A percentile compares a stretch with the other conserved stretches of the same genome.
Evolutionary conservation across 1,284 basidiomycete genomes (phyloP).

Genomic region (Ceratorhiza oryzae-sativae): DNA sequence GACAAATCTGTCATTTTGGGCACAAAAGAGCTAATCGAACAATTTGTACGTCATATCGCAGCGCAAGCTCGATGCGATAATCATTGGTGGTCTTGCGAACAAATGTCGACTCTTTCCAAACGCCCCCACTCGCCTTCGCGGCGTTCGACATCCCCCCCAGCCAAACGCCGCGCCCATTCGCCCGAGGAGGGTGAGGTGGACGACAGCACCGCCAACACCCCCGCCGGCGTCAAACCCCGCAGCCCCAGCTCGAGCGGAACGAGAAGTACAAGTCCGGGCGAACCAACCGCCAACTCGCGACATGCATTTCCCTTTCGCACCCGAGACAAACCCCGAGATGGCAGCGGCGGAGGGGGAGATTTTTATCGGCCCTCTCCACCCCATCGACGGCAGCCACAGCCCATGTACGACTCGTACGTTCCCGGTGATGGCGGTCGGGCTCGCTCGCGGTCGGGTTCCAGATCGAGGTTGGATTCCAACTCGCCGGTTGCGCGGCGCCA

Average conservation of each 20-base stretch:
- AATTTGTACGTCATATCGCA: too few species aligned
- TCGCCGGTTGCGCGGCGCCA: constrained; percentile 1
- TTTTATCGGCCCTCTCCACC: constrained; percentile 4
- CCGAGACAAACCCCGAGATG: neutral
- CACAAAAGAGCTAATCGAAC: neutral
- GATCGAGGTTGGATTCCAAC: neutral
- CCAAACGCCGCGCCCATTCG: constrained; percentile 65
- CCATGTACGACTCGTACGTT: neutral
- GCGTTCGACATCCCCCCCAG: constrained; percentile 53
- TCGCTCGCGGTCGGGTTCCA: constrained; percentile 5
- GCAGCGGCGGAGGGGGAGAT: neutral
- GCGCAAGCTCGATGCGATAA: too few species aligned
- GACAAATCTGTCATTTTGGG: neutral
- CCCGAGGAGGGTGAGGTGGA: constrained; percentile 82
- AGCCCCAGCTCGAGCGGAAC: neutral
- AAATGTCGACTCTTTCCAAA: constrained; percentile 3
- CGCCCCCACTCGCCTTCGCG: constrained; percentile 39
- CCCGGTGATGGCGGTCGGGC: neutral
- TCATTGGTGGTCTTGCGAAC: too few species aligned
- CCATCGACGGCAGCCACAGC: neutral
- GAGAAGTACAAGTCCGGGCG: too few species aligned
- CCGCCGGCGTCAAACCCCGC: neutral
- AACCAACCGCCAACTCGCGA: neutral
- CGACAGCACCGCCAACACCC: constrained; percentile 48
- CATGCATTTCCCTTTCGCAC: neutral